phyloP scores from a whole-genome alignment of 2,329 filamentous ascomycete species.

The Bipolaris victoriae region DNA sequence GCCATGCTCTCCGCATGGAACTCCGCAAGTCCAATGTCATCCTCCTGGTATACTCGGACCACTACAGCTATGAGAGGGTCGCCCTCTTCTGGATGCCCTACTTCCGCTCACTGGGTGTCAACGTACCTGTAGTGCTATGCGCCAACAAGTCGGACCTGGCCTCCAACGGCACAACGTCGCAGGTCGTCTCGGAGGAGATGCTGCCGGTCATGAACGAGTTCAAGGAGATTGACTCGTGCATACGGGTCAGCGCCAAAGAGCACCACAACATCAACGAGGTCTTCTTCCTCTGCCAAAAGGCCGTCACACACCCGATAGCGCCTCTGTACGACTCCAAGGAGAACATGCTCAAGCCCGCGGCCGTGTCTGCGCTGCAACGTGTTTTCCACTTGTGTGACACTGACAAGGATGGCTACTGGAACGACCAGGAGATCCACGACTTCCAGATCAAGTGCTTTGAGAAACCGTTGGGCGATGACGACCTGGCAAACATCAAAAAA shows the following conservation, averaged over 20 bases:
- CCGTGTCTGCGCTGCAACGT: conserved; percentile 81
- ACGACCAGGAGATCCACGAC: conserved; percentile 85
- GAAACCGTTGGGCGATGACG: conserved; percentile 78
- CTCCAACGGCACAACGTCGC: conserved; percentile 74
- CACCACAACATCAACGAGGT: conserved; percentile 92
- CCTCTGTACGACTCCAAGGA: conserved; percentile 98
- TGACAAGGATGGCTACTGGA: conserved; percentile 92
- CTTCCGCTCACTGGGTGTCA: conserved; percentile 96
- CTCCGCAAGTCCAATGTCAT: conserved; percentile 98
- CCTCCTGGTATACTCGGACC: conserved; percentile 93
- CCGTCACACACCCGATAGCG: conserved; percentile 94
- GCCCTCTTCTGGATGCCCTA: conserved; percentile 99
- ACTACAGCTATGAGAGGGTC: conserved; percentile 98
- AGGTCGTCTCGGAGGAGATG: conserved; percentile 96
- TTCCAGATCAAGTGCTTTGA: conserved; percentile 94
- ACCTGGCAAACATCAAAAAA: conserved; percentile 88
- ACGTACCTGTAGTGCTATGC: conserved; percentile 94
- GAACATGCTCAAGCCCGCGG: conserved; percentile 80
- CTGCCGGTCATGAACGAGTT: conserved; percentile 98
- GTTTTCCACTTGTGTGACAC: conserved; percentile 97
- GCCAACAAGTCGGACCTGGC: conserved; percentile 96
- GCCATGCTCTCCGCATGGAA: conserved; percentile 87
- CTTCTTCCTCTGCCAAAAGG: conserved; percentile 98
- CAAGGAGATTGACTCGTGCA: conserved; percentile 98
- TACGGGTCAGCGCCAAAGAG: conserved; percentile 88